Evolutionary conservation across 2,329 filamentous ascomycete species (phyloP).

Genomic region (Xylariaceae sp.): DNA sequence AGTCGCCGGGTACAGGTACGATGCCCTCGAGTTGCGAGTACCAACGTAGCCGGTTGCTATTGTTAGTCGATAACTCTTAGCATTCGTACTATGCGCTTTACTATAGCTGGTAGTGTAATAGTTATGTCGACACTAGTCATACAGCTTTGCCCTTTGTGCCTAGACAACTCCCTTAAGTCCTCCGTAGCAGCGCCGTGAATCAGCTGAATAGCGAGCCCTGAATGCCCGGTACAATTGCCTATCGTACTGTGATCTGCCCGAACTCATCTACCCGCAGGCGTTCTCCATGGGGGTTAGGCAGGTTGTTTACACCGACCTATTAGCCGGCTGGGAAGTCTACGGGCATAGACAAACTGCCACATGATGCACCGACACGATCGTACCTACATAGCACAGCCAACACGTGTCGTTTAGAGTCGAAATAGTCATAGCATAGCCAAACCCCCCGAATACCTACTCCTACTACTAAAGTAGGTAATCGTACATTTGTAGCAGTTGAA

Average conservation of each 20-base stretch:
- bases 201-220: neutral
- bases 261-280: too few species aligned
- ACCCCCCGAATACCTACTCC: neutral
- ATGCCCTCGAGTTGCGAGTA: neutral
- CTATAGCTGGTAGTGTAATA: neutral
- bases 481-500: neutral
- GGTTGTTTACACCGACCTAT: too few species aligned
- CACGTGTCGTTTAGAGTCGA: neutral
- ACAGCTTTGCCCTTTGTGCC: neutral
- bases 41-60: neutral
- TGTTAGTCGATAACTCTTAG: neutral
- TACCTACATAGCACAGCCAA: neutral
- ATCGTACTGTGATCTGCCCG: too few species aligned
- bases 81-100: neutral
- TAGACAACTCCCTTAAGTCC: neutral
- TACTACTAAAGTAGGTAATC: neutral
- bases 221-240: neutral
- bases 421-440: neutral
- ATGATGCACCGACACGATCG: neutral
- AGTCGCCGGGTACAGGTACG: too few species aligned
- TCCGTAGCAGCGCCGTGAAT: neutral
- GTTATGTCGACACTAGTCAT: neutral
- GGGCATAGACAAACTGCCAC: too few species aligned
- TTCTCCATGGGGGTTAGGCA: too few species aligned
- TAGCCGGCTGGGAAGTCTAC: too few species aligned